phyloP scores from a whole-genome alignment of 2,329 filamentous ascomycete species.

The Septoria linicola region DNA sequence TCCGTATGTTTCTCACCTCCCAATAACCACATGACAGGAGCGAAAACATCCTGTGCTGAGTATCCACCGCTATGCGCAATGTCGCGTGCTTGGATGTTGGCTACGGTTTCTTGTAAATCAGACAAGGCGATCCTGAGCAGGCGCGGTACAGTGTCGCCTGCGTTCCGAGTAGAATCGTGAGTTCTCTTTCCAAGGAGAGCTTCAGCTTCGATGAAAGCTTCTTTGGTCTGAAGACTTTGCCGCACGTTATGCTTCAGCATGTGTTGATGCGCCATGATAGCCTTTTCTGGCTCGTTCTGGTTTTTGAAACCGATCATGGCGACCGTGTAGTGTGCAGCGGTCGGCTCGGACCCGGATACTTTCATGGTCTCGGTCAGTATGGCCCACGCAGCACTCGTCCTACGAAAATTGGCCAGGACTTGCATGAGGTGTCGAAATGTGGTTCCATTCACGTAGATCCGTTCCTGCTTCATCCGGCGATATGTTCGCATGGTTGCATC shows the following conservation, averaged over 20 bases:
- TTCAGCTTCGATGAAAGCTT: conserved; percentile 7
- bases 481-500: conserved; percentile 55
- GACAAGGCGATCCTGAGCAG: conserved; percentile 1
- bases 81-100: conserved; percentile 1
- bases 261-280: conserved; percentile 49
- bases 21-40: conserved; percentile 8
- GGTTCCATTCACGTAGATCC: conserved; percentile 54
- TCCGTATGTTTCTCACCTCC: conserved; percentile 28
- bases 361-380: conserved; percentile 55
- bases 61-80: not conserved
- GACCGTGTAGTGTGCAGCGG: conserved; percentile 55
- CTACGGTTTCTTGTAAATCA: conserved; percentile 1
- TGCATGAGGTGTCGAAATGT: conserved; percentile 65
- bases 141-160: not conserved
- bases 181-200: conserved; percentile 1
- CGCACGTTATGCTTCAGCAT: conserved; percentile 45
- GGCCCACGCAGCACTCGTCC: conserved; percentile 56
- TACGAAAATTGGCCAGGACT: conserved; percentile 52
- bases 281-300: conserved; percentile 46
- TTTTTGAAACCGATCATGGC: conserved; percentile 52
- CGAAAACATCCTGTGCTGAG: conserved; percentile 6
- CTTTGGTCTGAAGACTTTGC: conserved; percentile 35
- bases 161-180: not conserved
- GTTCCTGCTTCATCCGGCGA: conserved; percentile 53
- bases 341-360: conserved; percentile 45